Evolutionary conservation across 129 eudicot species (phyloP), one percentile per base, ranked within the genome.

Genomic region (Smallanthus sonchifolius): DNA sequence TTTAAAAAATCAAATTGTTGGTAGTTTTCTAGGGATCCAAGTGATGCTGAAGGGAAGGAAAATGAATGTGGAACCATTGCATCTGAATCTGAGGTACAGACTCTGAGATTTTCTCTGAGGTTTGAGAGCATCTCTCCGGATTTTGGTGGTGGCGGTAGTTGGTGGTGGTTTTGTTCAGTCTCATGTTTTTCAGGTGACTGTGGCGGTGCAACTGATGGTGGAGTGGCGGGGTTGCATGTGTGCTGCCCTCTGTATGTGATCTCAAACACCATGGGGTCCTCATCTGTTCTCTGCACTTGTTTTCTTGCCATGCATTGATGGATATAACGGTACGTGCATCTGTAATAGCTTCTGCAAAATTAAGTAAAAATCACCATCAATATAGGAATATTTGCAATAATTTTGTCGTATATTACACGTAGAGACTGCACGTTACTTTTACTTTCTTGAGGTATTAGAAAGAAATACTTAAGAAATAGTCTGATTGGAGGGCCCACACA

Each of bases 231-330:
- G 74, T 48, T 83, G 79, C 97, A 92, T 0, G 90, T 79, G 79
- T 92, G 97, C 2, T 64, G 72, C 10, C 96, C 97, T 80, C 78
- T 89, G 83, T 92, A 89, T 32, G 91, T 89, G 84, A 87, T 72
- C 66, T 85, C 91, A 48, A 89, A 87, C 17, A 89, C 44, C 1
- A 91, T 74, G 36, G 96, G 89, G 64, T 89, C 94, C 4, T 87
- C 93, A 13, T 87, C 91, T 24, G 88, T 75, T 76, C 97, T 81
- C 51, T 92, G 97, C 75, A 92, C 96, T 83, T 92, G 96, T 85
- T 89, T 89, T 71, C 80, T 86, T 1, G 97, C 97, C 84, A 78
- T 77, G 69, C 97, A 92, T 10, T 80, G 76, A 28, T 83, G 85
- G 16, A 68, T 75, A 24, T 68, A 75, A 1, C 97, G 87, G 76